Percentiles rank a stretch among this genome's conserved stretches.
phyloP scores from a whole-genome alignment of 1,139 yeast genomes.

The Ogataea hybrid region DNA sequence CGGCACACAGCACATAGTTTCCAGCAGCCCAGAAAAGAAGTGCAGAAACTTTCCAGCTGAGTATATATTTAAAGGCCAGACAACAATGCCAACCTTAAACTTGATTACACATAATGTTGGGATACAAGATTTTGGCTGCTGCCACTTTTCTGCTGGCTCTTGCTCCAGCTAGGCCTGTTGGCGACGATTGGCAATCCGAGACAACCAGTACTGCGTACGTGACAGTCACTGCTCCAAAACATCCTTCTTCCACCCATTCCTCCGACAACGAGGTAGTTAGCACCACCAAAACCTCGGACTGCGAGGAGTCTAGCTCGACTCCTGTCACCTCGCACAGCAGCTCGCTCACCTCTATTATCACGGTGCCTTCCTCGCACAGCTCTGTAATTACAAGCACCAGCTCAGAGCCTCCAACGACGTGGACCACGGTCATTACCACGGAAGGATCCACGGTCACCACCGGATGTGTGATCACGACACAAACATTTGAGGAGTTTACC shows the following conservation, averaged over 20 bases:
- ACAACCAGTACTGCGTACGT: constrained; percentile 5
- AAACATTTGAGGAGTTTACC: constrained; percentile 4
- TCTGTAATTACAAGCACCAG: background rate
- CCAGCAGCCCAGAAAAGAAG: constrained; percentile 6
- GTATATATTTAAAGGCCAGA: background rate
- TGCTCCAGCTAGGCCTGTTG: constrained; percentile 5
- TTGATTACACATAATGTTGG: constrained; percentile 3
- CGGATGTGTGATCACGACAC: constrained; percentile 5
- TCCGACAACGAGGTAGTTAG: background rate
- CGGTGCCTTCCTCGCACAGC: background rate
- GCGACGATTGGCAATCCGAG: constrained; percentile 2
- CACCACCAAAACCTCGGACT: constrained; percentile 2
- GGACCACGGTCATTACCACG: constrained; percentile 5
- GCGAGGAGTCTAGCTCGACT: constrained; percentile 2
- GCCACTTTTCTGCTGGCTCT: constrained; percentile 4
- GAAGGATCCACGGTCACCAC: constrained; percentile 8
- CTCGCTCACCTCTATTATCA: background rate
- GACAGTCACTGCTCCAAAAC: constrained; percentile 1
- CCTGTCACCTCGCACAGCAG: background rate
- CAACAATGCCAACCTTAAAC: background rate
- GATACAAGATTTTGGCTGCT: constrained; percentile 8
- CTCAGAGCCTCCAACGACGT: constrained; percentile 4
- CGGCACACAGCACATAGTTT: background rate
- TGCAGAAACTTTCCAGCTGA: background rate
- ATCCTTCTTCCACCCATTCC: background rate